These are phyloP conservation scores for Fraxinus excelsior DNA, from an alignment of 257 asterid genomes.

Conservation along the genomic window DNA sequence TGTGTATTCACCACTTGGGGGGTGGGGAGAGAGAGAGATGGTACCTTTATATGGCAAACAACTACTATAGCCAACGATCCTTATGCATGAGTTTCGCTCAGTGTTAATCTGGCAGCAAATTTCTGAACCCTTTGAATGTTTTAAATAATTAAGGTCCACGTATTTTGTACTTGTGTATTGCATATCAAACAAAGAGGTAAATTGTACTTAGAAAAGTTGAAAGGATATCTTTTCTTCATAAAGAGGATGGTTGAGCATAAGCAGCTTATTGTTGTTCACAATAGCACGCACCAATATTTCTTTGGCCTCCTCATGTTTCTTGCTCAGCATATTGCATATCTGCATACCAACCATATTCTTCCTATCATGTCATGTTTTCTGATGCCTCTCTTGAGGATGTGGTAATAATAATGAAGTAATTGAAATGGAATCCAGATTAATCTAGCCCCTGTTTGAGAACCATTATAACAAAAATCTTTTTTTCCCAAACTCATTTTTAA, in stretches of 20 bases:
- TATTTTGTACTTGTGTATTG: not conserved
- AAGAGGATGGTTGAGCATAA: conserved; percentile 74
- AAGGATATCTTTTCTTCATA: conserved; percentile 87
- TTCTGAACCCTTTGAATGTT: conserved; percentile 65
- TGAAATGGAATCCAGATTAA: not conserved
- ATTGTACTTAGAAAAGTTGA: conserved; percentile 9
- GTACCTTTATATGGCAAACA: conserved; percentile 30
- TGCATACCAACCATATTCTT: conserved; percentile 35
- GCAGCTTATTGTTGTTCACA: conserved; percentile 80
- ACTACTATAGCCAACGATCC: conserved; percentile 22
- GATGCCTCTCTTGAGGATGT: conserved; percentile 4
- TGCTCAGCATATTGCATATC: conserved; percentile 80
- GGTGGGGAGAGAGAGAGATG: not conserved
- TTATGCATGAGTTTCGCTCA: conserved; percentile 30
- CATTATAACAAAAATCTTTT: too few relatives aligned
- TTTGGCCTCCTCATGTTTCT: conserved; percentile 80
- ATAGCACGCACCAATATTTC: conserved; percentile 67
- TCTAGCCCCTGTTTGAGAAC: not conserved
- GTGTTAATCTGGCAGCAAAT: conserved; percentile 46
- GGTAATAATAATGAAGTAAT: not conserved
- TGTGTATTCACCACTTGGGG: not conserved
- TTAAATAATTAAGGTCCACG: conserved; percentile 48
- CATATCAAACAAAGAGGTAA: conserved; percentile 12
- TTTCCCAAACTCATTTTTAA: too few relatives aligned
- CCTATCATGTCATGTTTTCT: not conserved